phyloP scores from a whole-genome alignment of 805 yeast genomes.

The Wickerhamiella dianesei region DNA sequence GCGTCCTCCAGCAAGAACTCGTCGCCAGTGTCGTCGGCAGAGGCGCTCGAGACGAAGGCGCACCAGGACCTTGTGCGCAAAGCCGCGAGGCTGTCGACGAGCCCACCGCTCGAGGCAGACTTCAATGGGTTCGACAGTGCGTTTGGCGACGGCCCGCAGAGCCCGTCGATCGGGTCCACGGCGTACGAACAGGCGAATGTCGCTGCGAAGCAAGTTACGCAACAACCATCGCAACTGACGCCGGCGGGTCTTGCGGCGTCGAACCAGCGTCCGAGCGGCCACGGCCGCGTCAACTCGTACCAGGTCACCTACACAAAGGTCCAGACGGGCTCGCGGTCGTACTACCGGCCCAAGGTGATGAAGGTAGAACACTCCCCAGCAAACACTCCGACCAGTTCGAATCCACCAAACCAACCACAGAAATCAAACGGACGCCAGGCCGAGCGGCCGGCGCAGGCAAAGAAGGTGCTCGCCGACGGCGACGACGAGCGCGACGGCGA shows the following conservation, averaged over 20 bases:
- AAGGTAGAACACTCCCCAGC: not conserved
- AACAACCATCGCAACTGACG: not conserved
- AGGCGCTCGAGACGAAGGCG: constrained; percentile 5
- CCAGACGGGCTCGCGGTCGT: not conserved
- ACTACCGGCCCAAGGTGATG: not conserved
- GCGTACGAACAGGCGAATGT: constrained; percentile 3
- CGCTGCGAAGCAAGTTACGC: constrained; percentile 10
- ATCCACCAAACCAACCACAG: not conserved
- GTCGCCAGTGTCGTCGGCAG: constrained; percentile 11
- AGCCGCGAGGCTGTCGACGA: constrained; percentile 10
- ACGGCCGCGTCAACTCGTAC: constrained; percentile 1
- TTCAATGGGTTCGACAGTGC: not conserved
- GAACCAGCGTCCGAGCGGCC: not conserved
- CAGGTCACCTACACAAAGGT: constrained; percentile 1
- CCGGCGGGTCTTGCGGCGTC: not conserved
- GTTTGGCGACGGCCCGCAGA: not conserved
- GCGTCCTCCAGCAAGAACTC: constrained; percentile 2
- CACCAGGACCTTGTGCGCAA: constrained; percentile 6
- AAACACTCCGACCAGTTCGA: not conserved
- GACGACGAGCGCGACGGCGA: constrained; percentile 1
- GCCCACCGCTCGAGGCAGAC: not conserved
- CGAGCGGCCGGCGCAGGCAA: not conserved
- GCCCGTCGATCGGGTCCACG: not conserved
- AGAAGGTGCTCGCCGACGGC: constrained; percentile 10
- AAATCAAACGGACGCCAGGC: not conserved